These are phyloP conservation scores for Paracorniculantispora psalliotae DNA, from an alignment of 2,329 filamentous ascomycete species.

Conservation along the genomic window DNA sequence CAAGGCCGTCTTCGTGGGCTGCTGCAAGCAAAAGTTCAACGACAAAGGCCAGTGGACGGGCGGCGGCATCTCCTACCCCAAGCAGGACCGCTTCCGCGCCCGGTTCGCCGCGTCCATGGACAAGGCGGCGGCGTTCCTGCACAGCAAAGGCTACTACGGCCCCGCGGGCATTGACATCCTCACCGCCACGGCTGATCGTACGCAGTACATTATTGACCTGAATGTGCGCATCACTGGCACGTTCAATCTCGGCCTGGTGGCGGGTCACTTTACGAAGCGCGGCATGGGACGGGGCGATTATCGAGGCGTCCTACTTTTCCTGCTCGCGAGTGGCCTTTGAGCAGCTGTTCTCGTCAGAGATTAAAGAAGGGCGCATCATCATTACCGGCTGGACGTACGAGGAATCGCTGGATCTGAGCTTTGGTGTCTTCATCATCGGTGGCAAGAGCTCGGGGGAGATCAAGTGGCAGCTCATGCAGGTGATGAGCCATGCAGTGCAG, in stretches of 20 bases:
- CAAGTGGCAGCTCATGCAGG: neutral
- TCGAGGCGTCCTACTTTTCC: no score
- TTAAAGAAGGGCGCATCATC: slow-evolving; percentile 6
- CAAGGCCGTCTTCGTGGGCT: neutral
- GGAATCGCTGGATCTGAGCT: neutral
- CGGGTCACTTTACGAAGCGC: slow-evolving; percentile 9
- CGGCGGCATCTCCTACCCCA: neutral
- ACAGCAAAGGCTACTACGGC: slow-evolving; percentile 9
- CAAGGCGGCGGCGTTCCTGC: slow-evolving; percentile 1
- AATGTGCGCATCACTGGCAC: slow-evolving; percentile 10
- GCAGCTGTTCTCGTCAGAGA: no score
- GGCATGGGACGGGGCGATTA: no score
- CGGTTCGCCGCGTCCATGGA: neutral
- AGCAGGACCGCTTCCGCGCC: neutral
- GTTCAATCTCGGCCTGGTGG: neutral
- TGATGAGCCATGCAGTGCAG: neutral
- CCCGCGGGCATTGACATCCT: slow-evolving; percentile 11
- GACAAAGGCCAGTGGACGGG: neutral
- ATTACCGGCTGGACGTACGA: slow-evolving; percentile 12
- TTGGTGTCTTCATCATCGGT: slow-evolving; percentile 7
- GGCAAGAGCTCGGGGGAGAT: neutral
- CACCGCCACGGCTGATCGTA: neutral
- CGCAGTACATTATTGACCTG: slow-evolving; percentile 12
- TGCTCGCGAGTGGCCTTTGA: no score
- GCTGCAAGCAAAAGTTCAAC: slow-evolving; percentile 7